phyloP scores from a whole-genome alignment of 257 asterid species.

The Gardenia jasminoides region DNA sequence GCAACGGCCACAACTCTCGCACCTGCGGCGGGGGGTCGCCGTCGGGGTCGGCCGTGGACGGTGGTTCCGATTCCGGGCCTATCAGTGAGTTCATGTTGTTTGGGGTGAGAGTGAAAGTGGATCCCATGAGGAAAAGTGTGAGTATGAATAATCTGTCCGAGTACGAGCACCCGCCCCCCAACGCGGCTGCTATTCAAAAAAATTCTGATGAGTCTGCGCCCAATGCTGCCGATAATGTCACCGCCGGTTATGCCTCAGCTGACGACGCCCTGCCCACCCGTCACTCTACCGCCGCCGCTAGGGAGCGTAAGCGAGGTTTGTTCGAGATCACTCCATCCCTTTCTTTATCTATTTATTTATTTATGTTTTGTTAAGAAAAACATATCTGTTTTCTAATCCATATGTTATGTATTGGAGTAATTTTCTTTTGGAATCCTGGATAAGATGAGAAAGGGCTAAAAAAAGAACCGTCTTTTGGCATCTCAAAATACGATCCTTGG shows the following conservation, averaged over 20 bases:
- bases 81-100: conserved; percentile 74
- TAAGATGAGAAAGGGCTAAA: too few relatives aligned
- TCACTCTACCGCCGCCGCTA: conserved; percentile 40
- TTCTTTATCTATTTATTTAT: too few relatives aligned
- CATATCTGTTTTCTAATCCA: too few relatives aligned
- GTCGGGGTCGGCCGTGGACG: too few relatives aligned
- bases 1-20: conserved; percentile 29
- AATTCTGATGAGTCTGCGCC: conserved; percentile 9
- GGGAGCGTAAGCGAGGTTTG: conserved; percentile 82
- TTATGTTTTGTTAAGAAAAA: too few relatives aligned
- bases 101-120: conserved; percentile 83
- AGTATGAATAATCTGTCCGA: conserved; percentile 87
- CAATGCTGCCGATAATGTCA: conserved; percentile 57
- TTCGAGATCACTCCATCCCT: too few relatives aligned
- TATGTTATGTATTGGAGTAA: too few relatives aligned
- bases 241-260: conserved; percentile 84
- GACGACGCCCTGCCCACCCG: conserved; percentile 65
- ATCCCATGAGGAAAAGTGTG: conserved; percentile 66
- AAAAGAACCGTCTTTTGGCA: too few relatives aligned
- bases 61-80: too few relatives aligned
- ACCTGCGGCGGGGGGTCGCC: conserved; percentile 24
- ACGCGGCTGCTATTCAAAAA: too few relatives aligned
- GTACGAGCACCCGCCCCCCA: conserved; percentile 30
- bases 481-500: too few relatives aligned
- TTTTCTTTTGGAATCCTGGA: too few relatives aligned